phyloP scores from a whole-genome alignment of 1,284 basidiomycete genomes.

The Porodaedalea pini region DNA sequence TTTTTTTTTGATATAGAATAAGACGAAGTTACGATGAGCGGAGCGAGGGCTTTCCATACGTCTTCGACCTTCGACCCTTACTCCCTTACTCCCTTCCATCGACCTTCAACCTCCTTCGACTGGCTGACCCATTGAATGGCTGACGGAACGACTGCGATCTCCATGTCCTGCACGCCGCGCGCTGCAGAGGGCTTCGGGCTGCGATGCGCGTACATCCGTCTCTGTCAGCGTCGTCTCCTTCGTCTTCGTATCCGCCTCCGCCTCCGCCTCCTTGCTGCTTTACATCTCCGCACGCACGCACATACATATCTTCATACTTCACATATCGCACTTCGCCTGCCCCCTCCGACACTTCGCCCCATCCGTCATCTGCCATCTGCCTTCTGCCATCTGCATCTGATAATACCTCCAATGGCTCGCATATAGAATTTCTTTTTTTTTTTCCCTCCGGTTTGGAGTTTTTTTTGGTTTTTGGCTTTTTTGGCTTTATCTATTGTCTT shows the following conservation, averaged over 20 bases:
- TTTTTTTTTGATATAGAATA: not conserved
- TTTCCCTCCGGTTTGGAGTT: not conserved
- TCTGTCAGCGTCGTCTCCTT: too few species aligned
- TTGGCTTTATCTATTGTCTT: not conserved
- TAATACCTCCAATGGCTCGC: too few species aligned
- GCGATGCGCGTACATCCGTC: not conserved
- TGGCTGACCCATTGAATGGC: too few species aligned
- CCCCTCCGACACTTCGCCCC: not conserved
- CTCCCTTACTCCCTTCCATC: not conserved
- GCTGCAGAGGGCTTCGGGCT: too few species aligned
- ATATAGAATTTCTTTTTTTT: not conserved
- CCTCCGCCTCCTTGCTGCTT: not conserved
- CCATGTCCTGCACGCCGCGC: not conserved
- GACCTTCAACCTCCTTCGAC: not conserved
- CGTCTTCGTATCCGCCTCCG: not conserved
- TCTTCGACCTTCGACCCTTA: not conserved
- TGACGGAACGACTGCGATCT: not conserved
- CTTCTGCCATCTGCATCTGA: not conserved
- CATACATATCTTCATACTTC: not conserved
- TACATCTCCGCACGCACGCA: not conserved
- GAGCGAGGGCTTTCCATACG: not conserved
- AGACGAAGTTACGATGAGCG: slow-evolving; percentile 11
- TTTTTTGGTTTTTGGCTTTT: too few species aligned
- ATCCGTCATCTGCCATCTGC: not conserved
- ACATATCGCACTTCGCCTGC: not conserved